phyloP scores from a whole-genome alignment of 2,329 filamentous ascomycete species.

The Xylaria digitata region DNA sequence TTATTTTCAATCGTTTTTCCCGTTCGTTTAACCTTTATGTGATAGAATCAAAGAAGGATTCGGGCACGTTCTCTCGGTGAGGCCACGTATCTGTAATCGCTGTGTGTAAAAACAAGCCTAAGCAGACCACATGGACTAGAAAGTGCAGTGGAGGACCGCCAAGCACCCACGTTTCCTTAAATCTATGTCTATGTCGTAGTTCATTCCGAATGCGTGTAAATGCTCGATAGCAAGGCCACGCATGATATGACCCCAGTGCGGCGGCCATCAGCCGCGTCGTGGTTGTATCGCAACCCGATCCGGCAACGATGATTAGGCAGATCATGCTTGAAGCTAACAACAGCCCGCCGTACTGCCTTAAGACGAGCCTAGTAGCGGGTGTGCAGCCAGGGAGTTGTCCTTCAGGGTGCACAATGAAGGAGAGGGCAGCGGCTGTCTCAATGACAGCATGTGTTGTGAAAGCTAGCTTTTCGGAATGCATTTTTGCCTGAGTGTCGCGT shows the following conservation, averaged over 20 bases:
- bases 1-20: background rate
- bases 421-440: constrained; percentile 57
- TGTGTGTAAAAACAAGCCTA: constrained; percentile 51
- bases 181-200: constrained; percentile 31
- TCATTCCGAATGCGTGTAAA: constrained; percentile 49
- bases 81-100: constrained; percentile 1
- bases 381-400: constrained; percentile 58
- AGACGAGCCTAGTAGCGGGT: constrained; percentile 55
- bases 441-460: constrained; percentile 55
- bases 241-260: constrained; percentile 61
- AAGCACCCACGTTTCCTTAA: constrained; percentile 47
- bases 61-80: background rate
- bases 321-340: constrained; percentile 59
- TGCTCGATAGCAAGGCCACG: constrained; percentile 61
- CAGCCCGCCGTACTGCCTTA: constrained; percentile 61
- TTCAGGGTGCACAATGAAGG: constrained; percentile 58
- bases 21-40: background rate
- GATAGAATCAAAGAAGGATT: background rate
- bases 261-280: constrained; percentile 52
- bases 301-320: constrained; percentile 52
- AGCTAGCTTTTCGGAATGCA: constrained; percentile 46
- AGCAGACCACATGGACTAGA: constrained; percentile 54
- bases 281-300: constrained; percentile 48
- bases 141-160: constrained; percentile 62
- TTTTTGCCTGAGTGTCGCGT: constrained; percentile 15